Base-by-base conservation (phyloP, 176 grass and related monocot species). In the Aegilops sharonensis region DNA sequence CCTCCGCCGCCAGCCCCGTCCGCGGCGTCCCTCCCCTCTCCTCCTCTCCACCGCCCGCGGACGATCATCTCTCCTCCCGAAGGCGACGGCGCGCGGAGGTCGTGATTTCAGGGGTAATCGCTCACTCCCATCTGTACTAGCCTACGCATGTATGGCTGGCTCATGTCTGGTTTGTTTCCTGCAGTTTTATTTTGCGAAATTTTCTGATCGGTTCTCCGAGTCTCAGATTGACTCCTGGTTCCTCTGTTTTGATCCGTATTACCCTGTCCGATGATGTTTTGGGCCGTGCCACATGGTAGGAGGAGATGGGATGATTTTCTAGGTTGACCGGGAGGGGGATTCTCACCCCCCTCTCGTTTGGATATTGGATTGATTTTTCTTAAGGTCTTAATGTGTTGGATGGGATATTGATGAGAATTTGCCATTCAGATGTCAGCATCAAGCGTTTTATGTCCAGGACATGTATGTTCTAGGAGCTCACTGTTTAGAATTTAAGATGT, bases 341-440 rank as follows among this genome's bases (percentile, higher is more conserved):
- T n/a, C 12, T 27, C 42, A 8, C 6, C 45, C 45, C 11, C 11
- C 10, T 42, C 61, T 21, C 45, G 40, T 75, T 11, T 84, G 82
- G 59, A 76, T 84, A 76, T 65, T 84, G 27, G 40, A 36, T 45
- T 40, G 64, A 66, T 52, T 66, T 85, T 77, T 27, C 43, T 3
- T 20, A 23, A 54, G 42, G 12, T 54, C 13, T 36, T 12, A 18
- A 34, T 34, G 3, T 17, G 31, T 20, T 11, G 20, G 60, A 21
- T 66, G 20, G 12, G 42, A 36, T 50, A 37, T 32, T 17, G 30
- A 66, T 66, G 34, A 35, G 4, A 65, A 18, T 85, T 66, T 77
- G 17, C 72, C 35, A 64, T 6, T 39, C 15, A 74, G 11, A 23
- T 54, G 40, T 54, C 43, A 56, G 9, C 80, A 36, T 82, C 66